Evolutionary conservation across 768 basidiomycete species (phyloP).

Genomic region (Lyophyllum atratum): DNA sequence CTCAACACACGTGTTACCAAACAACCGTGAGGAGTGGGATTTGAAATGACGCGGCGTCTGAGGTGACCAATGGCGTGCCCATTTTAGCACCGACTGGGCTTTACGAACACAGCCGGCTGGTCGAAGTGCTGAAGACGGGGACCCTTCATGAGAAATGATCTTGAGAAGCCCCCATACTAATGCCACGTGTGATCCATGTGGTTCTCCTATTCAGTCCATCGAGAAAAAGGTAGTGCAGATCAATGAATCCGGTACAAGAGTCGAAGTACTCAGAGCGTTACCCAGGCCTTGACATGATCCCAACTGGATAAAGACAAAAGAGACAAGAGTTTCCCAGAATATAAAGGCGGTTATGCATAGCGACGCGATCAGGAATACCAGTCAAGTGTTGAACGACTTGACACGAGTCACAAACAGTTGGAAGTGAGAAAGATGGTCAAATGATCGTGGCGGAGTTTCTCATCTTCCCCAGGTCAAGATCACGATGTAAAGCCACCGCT

Average conservation of each 20-base stretch:
- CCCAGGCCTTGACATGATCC: neutral
- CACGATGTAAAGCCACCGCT: neutral
- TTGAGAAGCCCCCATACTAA: neutral
- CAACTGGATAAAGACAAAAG: neutral
- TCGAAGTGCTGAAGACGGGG: conserved; percentile 10
- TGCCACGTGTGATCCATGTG: conserved; percentile 18
- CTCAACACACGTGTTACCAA: conserved; percentile 16
- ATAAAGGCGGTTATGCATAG: neutral
- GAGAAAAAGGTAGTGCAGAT: neutral
- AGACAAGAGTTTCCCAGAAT: neutral
- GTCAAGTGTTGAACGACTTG: conserved; percentile 3
- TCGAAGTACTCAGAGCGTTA: neutral
- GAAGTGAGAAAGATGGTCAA: neutral
- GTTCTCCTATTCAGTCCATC: conserved; percentile 2
- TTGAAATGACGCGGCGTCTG: conserved; percentile 7
- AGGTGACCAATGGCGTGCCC: conserved; percentile 9
- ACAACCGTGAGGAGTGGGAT: conserved; percentile 17
- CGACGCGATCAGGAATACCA: conserved; percentile 4
- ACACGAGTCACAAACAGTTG: neutral
- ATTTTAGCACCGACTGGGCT: conserved; percentile 10
- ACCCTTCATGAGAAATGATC: conserved; percentile 11
- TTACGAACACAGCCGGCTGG: conserved; percentile 9
- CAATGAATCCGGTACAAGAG: neutral
- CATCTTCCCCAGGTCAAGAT: neutral
- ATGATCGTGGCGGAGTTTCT: conserved; percentile 12